Conservation (phyloP, 768 basidiomycete species). For the Galerina marginata region DNA sequence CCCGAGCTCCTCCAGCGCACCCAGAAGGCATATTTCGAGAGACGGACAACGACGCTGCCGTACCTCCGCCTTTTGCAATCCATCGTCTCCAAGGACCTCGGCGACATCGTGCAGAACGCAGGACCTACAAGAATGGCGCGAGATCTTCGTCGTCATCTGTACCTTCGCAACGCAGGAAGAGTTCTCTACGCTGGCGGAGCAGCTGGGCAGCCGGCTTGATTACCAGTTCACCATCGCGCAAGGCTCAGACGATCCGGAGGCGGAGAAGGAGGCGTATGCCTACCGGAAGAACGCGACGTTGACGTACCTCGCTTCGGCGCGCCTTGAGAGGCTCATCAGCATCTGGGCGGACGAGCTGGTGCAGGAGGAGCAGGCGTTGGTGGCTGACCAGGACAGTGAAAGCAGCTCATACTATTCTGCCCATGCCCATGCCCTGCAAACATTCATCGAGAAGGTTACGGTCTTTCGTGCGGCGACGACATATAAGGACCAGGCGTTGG, state of each 20-base stretch:
- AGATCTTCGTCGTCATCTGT: conserved; percentile 95
- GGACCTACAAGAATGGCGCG: conserved; percentile 92
- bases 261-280: conserved; percentile 45
- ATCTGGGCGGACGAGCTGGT: conserved; percentile 92
- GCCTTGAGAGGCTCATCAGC: conserved; percentile 83
- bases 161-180: conserved; percentile 89
- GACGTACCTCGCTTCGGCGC: conserved; percentile 91
- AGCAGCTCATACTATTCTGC: conserved; percentile 72
- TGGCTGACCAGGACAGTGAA: conserved; percentile 42
- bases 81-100: conserved; percentile 89
- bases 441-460: conserved; percentile 95
- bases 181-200: conserved; percentile 87
- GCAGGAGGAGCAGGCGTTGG: conserved; percentile 76
- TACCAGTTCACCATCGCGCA: conserved; percentile 73
- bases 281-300: conserved; percentile 88
- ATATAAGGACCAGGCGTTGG: conserved; percentile 78
- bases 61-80: conserved; percentile 95
- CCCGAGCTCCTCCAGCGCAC: conserved; percentile 85
- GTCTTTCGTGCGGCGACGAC: conserved; percentile 89
- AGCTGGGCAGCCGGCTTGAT: conserved; percentile 90
- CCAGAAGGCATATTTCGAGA: conserved; percentile 93
- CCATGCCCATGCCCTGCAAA: conserved; percentile 86
- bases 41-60: conserved; percentile 72
- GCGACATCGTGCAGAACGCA: conserved; percentile 97
- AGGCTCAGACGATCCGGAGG: conserved; percentile 51